Base-by-base conservation (phyloP, 2,329 filamentous ascomycete species). In the Sclerotinia subarctica region DNA sequence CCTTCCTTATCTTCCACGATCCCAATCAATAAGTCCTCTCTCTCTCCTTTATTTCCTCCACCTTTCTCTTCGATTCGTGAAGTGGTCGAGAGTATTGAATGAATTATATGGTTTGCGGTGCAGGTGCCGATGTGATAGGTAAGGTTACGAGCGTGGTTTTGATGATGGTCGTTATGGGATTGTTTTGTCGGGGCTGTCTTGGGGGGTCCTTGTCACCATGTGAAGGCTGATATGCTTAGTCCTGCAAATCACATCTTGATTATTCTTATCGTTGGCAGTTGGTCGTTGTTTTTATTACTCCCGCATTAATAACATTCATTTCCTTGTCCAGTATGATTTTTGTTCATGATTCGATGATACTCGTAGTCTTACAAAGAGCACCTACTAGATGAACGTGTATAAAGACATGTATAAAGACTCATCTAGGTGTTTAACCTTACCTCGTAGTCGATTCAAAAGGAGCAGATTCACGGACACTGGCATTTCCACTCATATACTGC, bases 121-220 rank as follows among this genome's bases (percentile, higher is more conserved):
- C 29, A 11, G 53, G 53, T 38, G 32, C 29, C 11, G 53, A 21
- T 42, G 15, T 42, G 38, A 17, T 42, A 42, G 53, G 53, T 56
- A 38, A 38, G 52, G 52, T 54, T 54, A 35, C 26, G 52, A 54
- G 52, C 29, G 52, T 13, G 52, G 53, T 35, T 35, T 56, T 56
- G 29, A 56, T 56, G 53, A 56, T 56, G n/a, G 53, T 56, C 29
- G 53, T 56, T 32, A 32, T 24, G 32, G 32, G 24, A 57, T 24
- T 57, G 54, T 57, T 57, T 57, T 32, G 54, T 57, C 54, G 51
- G 24, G 24, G 21, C n/a, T 56, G 15, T 38, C 19, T 56, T 17
- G 53, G 53, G 53, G 53, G 54, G 53, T 57, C 54, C 54, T 57
- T 57, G 54, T 54, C 4, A 35, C 52, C 38, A 42, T 42, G 38